These are phyloP conservation scores for Apiospora rasikravindrae DNA, from an alignment of 2,329 filamentous ascomycete species.

Conservation along the genomic window DNA sequence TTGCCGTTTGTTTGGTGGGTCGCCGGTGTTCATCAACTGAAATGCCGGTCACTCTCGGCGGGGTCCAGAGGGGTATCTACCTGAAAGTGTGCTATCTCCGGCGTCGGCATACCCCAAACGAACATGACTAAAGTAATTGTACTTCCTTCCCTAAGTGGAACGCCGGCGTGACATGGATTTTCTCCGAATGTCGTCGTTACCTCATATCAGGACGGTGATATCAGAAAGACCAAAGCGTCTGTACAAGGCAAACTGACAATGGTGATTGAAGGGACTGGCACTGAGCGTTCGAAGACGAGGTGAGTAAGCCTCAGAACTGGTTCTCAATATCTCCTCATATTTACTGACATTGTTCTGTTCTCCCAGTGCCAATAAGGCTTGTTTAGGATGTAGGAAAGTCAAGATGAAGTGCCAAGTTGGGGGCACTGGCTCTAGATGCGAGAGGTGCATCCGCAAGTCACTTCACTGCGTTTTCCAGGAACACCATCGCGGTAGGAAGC, in stretches of 20 bases:
- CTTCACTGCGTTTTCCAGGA: slow-evolving; percentile 44
- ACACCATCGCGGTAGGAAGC: slow-evolving; percentile 46
- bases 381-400: slow-evolving; percentile 43
- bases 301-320: background rate
- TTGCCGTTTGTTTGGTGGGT: background rate
- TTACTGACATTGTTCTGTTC: background rate
- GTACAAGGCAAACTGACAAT: background rate
- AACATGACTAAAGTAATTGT: background rate
- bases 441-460: slow-evolving; percentile 44
- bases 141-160: background rate
- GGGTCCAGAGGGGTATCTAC: background rate
- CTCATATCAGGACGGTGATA: background rate
- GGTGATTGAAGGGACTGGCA: background rate
- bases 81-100: background rate
- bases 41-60: background rate
- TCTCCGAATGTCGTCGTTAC: background rate
- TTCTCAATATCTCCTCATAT: background rate
- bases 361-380: slow-evolving; percentile 33
- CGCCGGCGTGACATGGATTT: background rate
- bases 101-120: background rate
- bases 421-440: slow-evolving; percentile 35
- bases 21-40: background rate
- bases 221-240: background rate
- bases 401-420: slow-evolving; percentile 45
- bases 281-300: background rate